Evolutionary conservation across 2,329 filamentous ascomycete species (phyloP).

Genomic region (Trichoderma semiorbis): DNA sequence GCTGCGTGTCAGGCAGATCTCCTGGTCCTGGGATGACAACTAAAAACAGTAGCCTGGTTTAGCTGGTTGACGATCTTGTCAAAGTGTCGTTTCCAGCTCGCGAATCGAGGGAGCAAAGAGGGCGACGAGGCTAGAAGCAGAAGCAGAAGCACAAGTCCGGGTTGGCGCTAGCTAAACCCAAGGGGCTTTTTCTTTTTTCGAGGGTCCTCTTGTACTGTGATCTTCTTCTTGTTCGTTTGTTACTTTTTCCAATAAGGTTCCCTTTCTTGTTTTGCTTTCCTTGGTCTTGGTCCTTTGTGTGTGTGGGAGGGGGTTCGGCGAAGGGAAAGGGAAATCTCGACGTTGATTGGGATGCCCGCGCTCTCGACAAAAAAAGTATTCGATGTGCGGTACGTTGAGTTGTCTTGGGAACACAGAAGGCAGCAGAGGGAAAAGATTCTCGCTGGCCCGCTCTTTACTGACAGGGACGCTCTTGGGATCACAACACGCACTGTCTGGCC

Average conservation of each 20-base stretch:
- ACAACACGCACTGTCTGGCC: constrained; percentile 1
- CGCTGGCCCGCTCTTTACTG: constrained; percentile 4
- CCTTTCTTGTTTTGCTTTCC: background rate
- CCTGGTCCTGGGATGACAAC: background rate
- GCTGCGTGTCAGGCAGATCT: constrained; percentile 13
- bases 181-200: background rate
- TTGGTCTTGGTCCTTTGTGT: background rate
- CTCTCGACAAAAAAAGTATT: background rate
- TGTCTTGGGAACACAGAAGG: background rate
- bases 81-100: constrained; percentile 2
- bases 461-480: background rate
- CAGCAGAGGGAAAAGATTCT: constrained; percentile 12
- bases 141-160: background rate
- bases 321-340: background rate
- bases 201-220: background rate
- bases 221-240: background rate
- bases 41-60: background rate
- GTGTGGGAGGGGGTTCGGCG: background rate
- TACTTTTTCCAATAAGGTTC: too few relatives aligned
- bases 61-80: background rate
- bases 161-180: background rate
- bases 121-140: background rate
- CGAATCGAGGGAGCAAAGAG: constrained; percentile 4
- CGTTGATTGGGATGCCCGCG: background rate
- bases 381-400: background rate